phyloP scores from a whole-genome alignment of 345 rosid species.

The Eucalyptus microcorys region DNA sequence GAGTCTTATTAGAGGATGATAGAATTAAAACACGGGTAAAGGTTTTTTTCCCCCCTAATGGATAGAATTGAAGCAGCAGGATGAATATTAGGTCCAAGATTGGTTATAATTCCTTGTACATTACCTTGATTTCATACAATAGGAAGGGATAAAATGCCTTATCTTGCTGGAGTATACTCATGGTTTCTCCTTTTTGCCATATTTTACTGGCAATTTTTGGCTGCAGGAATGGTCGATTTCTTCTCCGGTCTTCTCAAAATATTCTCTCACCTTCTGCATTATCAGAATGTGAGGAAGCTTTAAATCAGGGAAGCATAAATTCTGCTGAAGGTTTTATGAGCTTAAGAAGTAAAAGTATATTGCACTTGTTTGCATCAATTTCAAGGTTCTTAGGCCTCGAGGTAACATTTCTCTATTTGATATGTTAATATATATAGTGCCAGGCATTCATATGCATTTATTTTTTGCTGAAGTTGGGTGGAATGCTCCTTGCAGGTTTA shows the following conservation, averaged over 20 bases:
- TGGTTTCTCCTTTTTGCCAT: background rate
- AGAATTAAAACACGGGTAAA: background rate
- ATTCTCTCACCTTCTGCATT: constrained; percentile 40
- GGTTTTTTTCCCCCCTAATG: background rate
- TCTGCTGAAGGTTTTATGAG: constrained; percentile 72
- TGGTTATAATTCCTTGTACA: background rate
- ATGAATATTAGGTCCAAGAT: background rate
- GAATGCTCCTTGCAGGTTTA: constrained; percentile 51
- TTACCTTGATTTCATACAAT: background rate
- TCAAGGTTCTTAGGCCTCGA: constrained; percentile 95
- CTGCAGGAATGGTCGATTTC: constrained; percentile 87
- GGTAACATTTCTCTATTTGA: constrained; percentile 22
- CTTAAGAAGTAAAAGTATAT: constrained; percentile 85
- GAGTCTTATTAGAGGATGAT: background rate
- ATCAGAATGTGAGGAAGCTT: constrained; percentile 80
- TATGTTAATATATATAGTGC: background rate
- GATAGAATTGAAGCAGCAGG: background rate
- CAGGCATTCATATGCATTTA: background rate
- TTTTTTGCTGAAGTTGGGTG: background rate
- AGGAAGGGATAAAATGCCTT: background rate
- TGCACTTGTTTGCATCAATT: constrained; percentile 74
- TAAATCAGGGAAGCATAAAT: constrained; percentile 76
- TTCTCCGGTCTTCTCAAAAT: constrained; percentile 64
- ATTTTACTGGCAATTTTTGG: background rate
- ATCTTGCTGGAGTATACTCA: background rate